Evolutionary conservation across 2,329 filamentous ascomycete species (phyloP), one percentile per base, ranked within the genome.

Genomic region (Thielaviopsis populi): DNA sequence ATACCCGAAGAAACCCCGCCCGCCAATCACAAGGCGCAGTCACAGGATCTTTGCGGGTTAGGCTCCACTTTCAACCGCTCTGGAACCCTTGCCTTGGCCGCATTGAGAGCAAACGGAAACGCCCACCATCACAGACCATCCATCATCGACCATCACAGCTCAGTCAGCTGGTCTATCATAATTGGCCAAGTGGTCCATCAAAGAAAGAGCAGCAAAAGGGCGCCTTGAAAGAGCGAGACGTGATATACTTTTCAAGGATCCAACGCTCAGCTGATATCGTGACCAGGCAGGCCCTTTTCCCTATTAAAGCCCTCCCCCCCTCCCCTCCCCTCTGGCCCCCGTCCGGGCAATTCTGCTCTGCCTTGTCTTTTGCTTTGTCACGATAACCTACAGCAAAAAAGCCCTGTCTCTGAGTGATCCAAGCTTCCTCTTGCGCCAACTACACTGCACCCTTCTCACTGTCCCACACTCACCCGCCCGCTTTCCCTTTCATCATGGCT

Each of bases 1-100:
- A 56, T 19, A 46, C 10, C 62, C 63, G 56, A 54, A 24, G 42
- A 54, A 53, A 60, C 27, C 27, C 63, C 63, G 63, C n/a, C 22
- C 54, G 22, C 63, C 63, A 64, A 64, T 53, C 8, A 48, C 11
- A 61, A 13, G 41, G 33, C 22, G 27, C 22, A 27, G n/a, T 11
- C 13, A 33, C 8, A 27, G 10, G 6, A 1, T n/a, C n/a, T 22
- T 7, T 37, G 54, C 30, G 54, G 54, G 54, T 15, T 30, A 4
- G 19, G 22, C 22, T 43, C 59, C 59, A 61, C 43, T 61, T 61
- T 61, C 22, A 33, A 61, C 59, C n/a, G 40, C 48, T 56, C 50
- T 56, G 24, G 50, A 56, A 56, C 50, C 50, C 27, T 17, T 19
- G 50, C 30, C 17, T 10, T 56, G 3, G 50, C 50, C 50, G 24